These are phyloP conservation scores for Dalechampia spathulata DNA, from an alignment of 441 rosid genomes.

Conservation along the genomic window DNA sequence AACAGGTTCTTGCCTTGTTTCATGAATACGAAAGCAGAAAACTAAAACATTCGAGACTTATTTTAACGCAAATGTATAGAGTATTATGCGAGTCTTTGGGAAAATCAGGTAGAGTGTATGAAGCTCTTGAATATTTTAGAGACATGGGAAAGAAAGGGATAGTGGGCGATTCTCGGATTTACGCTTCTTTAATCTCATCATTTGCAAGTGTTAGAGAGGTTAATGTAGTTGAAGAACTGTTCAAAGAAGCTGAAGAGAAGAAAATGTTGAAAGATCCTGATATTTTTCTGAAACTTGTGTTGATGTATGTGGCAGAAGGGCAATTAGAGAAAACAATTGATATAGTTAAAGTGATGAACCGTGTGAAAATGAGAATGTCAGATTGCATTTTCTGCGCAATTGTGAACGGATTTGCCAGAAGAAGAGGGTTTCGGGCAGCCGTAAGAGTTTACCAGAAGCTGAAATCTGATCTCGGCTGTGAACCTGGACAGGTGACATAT, in stretches of 20 bases:
- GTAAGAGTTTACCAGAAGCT: slow-evolving; percentile 46
- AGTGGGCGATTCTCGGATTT: slow-evolving; percentile 31
- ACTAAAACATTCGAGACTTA: slow-evolving; percentile 24
- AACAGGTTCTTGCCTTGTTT: slow-evolving; percentile 49
- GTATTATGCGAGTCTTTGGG: slow-evolving; percentile 47
- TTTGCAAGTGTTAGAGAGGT: slow-evolving; percentile 41
- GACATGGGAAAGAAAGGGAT: slow-evolving; percentile 54
- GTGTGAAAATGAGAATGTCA: slow-evolving; percentile 37
- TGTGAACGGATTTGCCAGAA: slow-evolving; percentile 58
- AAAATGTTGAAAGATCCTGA: slow-evolving; percentile 55
- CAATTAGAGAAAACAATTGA: slow-evolving; percentile 48
- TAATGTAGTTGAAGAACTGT: slow-evolving; percentile 38
- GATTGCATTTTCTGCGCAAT: slow-evolving; percentile 71
- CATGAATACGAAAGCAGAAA: slow-evolving; percentile 38
- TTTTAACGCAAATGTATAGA: slow-evolving; percentile 28
- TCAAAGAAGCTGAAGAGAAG: slow-evolving; percentile 54
- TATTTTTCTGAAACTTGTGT: slow-evolving; percentile 55
- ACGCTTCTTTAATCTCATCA: slow-evolving; percentile 48
- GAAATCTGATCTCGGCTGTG: slow-evolving; percentile 36
- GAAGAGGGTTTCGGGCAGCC: slow-evolving; percentile 50
- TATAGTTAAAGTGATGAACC: slow-evolving; percentile 48
- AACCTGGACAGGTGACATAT: slow-evolving; percentile 86
- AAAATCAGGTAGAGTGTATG: slow-evolving; percentile 46
- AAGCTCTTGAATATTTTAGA: slow-evolving; percentile 52
- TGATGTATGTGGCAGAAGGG: slow-evolving; percentile 60